Evolutionary conservation across 345 rosid species (phyloP), one percentile per base, ranked within the genome.

Genomic region (Dipteronia dyeriana): DNA sequence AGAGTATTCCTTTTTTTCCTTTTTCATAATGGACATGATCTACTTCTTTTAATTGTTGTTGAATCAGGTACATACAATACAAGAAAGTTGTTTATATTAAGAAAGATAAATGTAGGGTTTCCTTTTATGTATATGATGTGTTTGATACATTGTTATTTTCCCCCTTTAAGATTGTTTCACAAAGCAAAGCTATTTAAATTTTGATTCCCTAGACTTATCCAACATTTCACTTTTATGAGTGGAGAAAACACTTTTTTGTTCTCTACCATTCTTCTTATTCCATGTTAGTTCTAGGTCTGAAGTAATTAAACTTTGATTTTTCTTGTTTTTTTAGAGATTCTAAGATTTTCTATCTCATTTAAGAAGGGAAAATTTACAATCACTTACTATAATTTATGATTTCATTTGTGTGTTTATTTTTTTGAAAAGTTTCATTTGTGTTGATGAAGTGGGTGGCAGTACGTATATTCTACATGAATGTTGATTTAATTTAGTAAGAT

Each of bases 151-250:
- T 76, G 54, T 66, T 62, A 9, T 71, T 74, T 66, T 64, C 68
- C 61, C 31, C 31, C 34, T 70, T 71, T 79, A 34, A 67, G 68
- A 41, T 7, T 75, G 57, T 69, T 73, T 78, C 64, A 31, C 65
- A 61, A 76, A 76, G 69, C 76, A 63, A 75, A 78, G 68, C 72
- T 75, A 57, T 62, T 26, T 38, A 71, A 77, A 62, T 75, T 56
- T 61, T 16, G 57, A 57, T 78, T 71, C 71, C 71, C 23, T 26
- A 38, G 60, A 14, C 20, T 29, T 71, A 69, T 73, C 75, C 45
- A 60, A 38, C 51, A 49, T 54, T 54, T 71, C 20, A 34, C 77
- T 76, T 75, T 79, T 76, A 45, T 72, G 66, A 77, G 71, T 63
- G 83, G 68, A 72, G 61, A 75, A 66, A 26, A 49, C 62, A 22